phyloP scores from a whole-genome alignment of 495 filamentous ascomycete species.

The Tetracladium marchalianum region DNA sequence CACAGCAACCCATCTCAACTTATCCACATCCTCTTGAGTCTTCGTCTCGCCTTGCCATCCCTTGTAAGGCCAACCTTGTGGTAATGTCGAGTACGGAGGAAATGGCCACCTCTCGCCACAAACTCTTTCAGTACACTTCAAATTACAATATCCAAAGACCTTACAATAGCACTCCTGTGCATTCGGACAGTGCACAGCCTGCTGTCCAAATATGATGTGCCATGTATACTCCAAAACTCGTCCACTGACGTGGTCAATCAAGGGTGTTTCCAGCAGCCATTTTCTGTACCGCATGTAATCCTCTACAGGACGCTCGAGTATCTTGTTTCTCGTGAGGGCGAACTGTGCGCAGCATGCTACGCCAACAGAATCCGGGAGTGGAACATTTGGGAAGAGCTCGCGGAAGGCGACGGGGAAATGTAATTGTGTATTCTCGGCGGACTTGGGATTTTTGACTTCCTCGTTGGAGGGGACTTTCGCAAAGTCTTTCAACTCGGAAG shows the following conservation, averaged over 20 bases:
- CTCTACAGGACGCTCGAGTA: constrained; percentile 34
- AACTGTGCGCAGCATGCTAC: constrained; percentile 66
- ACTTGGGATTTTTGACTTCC: constrained; percentile 5
- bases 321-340: constrained; percentile 44
- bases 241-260: constrained; percentile 48
- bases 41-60: constrained; percentile 26
- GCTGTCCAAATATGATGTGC: constrained; percentile 53
- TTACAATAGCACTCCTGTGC: constrained; percentile 54
- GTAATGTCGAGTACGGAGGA: constrained; percentile 22
- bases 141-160: constrained; percentile 48
- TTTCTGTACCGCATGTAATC: constrained; percentile 45
- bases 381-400: constrained; percentile 41
- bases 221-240: constrained; percentile 63
- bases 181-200: constrained; percentile 45
- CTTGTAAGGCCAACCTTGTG: constrained; percentile 26
- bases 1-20: background rate
- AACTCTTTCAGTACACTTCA: constrained; percentile 20
- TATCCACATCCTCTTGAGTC: background rate
- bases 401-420: constrained; percentile 43
- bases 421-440: constrained; percentile 24
- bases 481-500: constrained; percentile 40
- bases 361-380: constrained; percentile 33
- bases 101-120: constrained; percentile 22
- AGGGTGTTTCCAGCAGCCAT: constrained; percentile 51
- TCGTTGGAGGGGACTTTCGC: constrained; percentile 19